Evolutionary conservation across 2,329 filamentous ascomycete genomes (phyloP).

Genomic region (Emericellopsis atlantica): DNA sequence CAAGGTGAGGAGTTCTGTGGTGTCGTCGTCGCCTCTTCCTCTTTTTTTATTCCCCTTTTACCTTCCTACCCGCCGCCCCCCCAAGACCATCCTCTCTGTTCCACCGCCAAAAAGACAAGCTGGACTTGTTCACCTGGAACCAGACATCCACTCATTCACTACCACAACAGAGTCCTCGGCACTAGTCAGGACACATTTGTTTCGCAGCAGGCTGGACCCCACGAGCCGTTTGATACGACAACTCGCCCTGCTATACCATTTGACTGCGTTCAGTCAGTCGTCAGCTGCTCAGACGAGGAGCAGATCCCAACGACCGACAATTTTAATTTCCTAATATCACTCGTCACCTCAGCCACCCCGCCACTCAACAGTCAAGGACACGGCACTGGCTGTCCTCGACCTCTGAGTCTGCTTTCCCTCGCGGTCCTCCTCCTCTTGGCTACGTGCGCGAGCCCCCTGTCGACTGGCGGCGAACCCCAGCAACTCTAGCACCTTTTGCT

Average conservation of each 20-base stretch:
- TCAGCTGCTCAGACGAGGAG: too few relatives aligned
- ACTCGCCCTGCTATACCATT: background rate
- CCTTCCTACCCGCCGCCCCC: constrained; percentile 20
- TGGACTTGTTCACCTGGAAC: constrained; percentile 37
- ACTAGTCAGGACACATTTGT: constrained; percentile 18
- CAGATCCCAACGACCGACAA: background rate
- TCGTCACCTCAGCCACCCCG: background rate
- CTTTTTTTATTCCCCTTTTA: constrained; percentile 15
- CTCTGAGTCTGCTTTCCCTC: background rate
- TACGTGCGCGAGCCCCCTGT: background rate
- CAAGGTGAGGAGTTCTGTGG: constrained; percentile 34
- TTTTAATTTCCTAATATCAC: constrained; percentile 1
- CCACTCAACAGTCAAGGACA: background rate
- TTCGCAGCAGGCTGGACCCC: too few relatives aligned
- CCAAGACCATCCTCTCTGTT: constrained; percentile 7
- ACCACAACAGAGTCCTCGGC: constrained; percentile 15
- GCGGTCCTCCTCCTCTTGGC: constrained; percentile 1
- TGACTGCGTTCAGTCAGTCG: background rate
- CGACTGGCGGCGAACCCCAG: constrained; percentile 8
- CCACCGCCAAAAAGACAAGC: constrained; percentile 33
- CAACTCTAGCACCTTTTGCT: constrained; percentile 7
- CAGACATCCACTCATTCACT: too few relatives aligned
- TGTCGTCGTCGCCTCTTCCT: constrained; percentile 31
- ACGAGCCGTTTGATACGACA: constrained; percentile 5
- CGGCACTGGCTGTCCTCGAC: background rate